Evolutionary conservation across 805 yeast species (phyloP), one percentile per base, ranked within the genome.

Genomic region (Metschnikowia koreensis): DNA sequence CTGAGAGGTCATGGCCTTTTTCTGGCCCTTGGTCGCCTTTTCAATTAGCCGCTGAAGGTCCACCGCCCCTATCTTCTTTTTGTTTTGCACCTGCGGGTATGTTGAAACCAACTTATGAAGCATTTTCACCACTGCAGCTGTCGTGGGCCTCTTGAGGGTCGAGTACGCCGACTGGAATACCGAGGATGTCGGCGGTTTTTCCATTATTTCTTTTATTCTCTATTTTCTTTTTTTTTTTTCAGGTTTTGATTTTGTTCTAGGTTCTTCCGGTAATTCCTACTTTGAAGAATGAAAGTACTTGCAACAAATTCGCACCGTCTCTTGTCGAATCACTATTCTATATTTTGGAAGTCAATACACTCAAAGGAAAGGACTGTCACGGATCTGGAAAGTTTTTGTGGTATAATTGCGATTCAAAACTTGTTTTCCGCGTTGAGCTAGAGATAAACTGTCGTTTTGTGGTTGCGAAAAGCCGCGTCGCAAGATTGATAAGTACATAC

Each of bases 1-100:
- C 34, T 58, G 58, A 8, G 56, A 41, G 10, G 41, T 41, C 42
- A 47, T 61, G 4, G 68, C 55, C 13, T 70, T 70, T 15, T 68
- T 57, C 60, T 79, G 81, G 22, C 63, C 47, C 38, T 69, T 70
- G 2, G 76, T 55, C 9, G 78, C 64, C 46, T 68, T 66, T 34
- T 55, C 58, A 22, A 59, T 55, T 33, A 59, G 50, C 33, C 51
- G 48, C 48, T 55, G 62, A n/a, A 59, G 39, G 22, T 55, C 60
- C 7, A 41, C 38, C 1, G 62, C 62, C 16, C 51, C 41, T 10
- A 44, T 48, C 29, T 52, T 56, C 27, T 46, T 47, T n/a, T 41
- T 50, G 26, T 38, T n/a, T 28, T 47, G 46, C 15, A 27, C 36
- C 42, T 7, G 41, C 36, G 48, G 52, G 38, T 53, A 50, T 7